Percentiles rank a stretch among this genome's conserved stretches.
These are phyloP conservation scores for Phytophthora europaea DNA, from an alignment of 352 stramenopile species.

Conservation along the genomic window DNA sequence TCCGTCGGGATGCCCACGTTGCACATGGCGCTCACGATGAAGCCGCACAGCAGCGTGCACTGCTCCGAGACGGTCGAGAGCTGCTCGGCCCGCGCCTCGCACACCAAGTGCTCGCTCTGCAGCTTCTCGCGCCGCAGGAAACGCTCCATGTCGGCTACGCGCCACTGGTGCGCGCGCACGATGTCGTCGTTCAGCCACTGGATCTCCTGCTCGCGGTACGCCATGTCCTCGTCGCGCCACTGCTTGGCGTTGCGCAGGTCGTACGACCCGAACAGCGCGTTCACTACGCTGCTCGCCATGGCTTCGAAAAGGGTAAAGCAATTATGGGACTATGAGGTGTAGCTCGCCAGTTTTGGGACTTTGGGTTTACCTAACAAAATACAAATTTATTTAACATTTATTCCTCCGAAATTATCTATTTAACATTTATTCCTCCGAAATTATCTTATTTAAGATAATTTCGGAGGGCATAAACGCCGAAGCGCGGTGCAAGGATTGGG, in stretches of 20 bases:
- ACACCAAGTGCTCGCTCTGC: constrained; percentile 72
- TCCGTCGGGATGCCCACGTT: constrained; percentile 62
- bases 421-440: no score
- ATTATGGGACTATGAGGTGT: no score
- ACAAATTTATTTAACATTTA: no score
- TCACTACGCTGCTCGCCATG: constrained; percentile 69
- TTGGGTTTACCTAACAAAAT: no score
- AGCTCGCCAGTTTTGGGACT: no score
- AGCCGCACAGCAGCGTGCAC: constrained; percentile 71
- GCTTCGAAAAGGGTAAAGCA: not conserved
- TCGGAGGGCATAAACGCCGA: no score
- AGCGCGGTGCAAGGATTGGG: no score
- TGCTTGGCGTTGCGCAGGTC: constrained; percentile 81
- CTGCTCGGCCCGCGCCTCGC: constrained; percentile 75
- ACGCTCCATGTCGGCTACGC: constrained; percentile 72
- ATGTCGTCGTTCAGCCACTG: constrained; percentile 86
- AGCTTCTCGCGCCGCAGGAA: constrained; percentile 69
- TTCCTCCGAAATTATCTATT: no score
- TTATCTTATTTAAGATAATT: no score
- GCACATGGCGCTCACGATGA: constrained; percentile 75
- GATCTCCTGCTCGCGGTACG: constrained; percentile 72
- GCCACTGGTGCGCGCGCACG: constrained; percentile 74
- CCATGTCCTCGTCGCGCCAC: constrained; percentile 81
- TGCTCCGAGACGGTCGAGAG: constrained; percentile 77
- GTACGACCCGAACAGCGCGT: constrained; percentile 82